Evolutionary conservation across 176 grass and related monocot species (phyloP).

Genomic region (Zea mays): Zm-B73-REFERENCE-NAM-5.0 NC_050105.1:21288501-21289000

Average conservation of each 20-base stretch:
- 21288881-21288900: constrained; percentile 91
- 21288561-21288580: constrained; percentile 91
- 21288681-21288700: constrained; percentile 95
- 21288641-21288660: constrained; percentile 92
- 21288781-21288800: constrained; percentile 24
- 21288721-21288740: constrained; percentile 89
- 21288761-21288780: constrained; percentile 25
- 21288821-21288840: constrained; percentile 51
- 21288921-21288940: constrained; percentile 79
- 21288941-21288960: constrained; percentile 65
- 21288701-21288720: constrained; percentile 96
- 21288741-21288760: constrained; percentile 78
- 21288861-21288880: constrained; percentile 75
- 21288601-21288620: constrained; percentile 99
- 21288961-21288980: neutral
- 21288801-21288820: constrained; percentile 32
- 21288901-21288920: constrained; percentile 81
- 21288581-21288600: constrained; percentile 86
- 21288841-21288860: constrained; percentile 89
- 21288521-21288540: constrained; percentile 58
- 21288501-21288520: constrained; percentile 4
- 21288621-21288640: constrained; percentile 95
- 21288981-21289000: constrained; percentile 20
- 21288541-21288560: constrained; percentile 94
- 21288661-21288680: constrained; percentile 91